Conservation (phyloP, 2,329 filamentous ascomycete species). For the Mariannaea elegans region DNA sequence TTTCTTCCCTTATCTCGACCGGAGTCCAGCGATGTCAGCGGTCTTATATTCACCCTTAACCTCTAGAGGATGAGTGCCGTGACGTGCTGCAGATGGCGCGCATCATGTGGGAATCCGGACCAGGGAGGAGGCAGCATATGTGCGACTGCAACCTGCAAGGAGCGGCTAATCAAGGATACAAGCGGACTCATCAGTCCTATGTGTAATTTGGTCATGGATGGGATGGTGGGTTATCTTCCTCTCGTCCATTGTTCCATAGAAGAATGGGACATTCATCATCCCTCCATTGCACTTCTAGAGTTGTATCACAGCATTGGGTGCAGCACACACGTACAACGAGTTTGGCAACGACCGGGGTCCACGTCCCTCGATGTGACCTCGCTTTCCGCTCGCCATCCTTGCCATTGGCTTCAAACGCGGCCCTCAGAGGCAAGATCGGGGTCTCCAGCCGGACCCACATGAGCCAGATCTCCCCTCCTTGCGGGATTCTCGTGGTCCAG, state of each 20-base stretch:
- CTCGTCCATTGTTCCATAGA: background rate
- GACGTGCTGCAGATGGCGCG: conserved; percentile 32
- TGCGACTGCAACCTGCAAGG: conserved; percentile 19
- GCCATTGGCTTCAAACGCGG: conserved; percentile 20
- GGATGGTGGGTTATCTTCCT: conserved; percentile 15
- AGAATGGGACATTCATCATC: background rate
- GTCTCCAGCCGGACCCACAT: conserved; percentile 28
- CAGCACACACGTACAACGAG: background rate
- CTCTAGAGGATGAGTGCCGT: conserved; percentile 24
- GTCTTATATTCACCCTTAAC: conserved; percentile 20
- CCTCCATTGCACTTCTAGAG: background rate
- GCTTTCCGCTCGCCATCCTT: background rate
- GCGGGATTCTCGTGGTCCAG: conserved; percentile 21
- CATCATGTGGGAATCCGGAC: conserved; percentile 33
- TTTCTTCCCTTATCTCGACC: conserved; percentile 24
- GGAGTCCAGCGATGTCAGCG: conserved; percentile 16
- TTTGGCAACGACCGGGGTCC: background rate
- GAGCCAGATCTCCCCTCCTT: conserved; percentile 31
- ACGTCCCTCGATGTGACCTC: conserved; percentile 2
- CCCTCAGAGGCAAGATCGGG: conserved; percentile 33
- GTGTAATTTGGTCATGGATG: conserved; percentile 24
- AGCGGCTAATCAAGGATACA: conserved; percentile 40
- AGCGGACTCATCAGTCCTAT: conserved; percentile 29
- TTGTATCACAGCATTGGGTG: background rate
- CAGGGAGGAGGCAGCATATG: conserved; percentile 21